phyloP scores from a whole-genome alignment of 768 basidiomycete genomes.

The Suillus ampliporus region DNA sequence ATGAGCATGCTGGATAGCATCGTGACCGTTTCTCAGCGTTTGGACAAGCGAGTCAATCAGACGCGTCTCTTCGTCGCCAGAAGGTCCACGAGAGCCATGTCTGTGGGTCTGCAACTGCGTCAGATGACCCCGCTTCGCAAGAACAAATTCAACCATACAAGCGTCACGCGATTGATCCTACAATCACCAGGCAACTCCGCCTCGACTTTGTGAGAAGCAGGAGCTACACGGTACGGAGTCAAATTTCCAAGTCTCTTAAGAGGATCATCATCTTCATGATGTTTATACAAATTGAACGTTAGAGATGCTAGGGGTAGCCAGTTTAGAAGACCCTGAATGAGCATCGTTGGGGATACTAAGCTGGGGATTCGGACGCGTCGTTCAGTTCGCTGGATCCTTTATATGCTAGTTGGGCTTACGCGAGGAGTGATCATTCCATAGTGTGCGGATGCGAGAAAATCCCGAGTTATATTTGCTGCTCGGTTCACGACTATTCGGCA shows the following conservation, averaged over 20 bases:
- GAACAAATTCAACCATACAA: constrained; percentile 22
- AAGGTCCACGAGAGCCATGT: constrained; percentile 48
- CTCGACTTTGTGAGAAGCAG: constrained; percentile 31
- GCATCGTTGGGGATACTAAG: constrained; percentile 4
- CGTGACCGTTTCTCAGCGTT: constrained; percentile 34
- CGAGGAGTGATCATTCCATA: too few relatives aligned
- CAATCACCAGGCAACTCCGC: constrained; percentile 37
- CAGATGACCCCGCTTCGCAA: not conserved
- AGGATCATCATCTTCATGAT: not conserved
- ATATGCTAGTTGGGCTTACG: not conserved
- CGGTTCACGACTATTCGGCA: not conserved
- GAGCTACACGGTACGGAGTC: constrained; percentile 36
- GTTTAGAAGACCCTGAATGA: constrained; percentile 1
- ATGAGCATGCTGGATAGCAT: constrained; percentile 29
- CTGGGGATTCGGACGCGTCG: too few relatives aligned
- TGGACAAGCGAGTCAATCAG: constrained; percentile 40
- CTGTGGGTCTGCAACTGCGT: constrained; percentile 40
- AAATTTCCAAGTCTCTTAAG: constrained; percentile 34
- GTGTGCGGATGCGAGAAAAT: not conserved
- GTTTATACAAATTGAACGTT: not conserved
- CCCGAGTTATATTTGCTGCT: not conserved
- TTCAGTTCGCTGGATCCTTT: not conserved
- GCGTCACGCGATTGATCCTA: constrained; percentile 39
- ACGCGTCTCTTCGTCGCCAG: constrained; percentile 27
- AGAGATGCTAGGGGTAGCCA: constrained; percentile 7